Base-by-base conservation (phyloP, 352 stramenopile genomes). In the Thalassiosira exigua region DNA sequence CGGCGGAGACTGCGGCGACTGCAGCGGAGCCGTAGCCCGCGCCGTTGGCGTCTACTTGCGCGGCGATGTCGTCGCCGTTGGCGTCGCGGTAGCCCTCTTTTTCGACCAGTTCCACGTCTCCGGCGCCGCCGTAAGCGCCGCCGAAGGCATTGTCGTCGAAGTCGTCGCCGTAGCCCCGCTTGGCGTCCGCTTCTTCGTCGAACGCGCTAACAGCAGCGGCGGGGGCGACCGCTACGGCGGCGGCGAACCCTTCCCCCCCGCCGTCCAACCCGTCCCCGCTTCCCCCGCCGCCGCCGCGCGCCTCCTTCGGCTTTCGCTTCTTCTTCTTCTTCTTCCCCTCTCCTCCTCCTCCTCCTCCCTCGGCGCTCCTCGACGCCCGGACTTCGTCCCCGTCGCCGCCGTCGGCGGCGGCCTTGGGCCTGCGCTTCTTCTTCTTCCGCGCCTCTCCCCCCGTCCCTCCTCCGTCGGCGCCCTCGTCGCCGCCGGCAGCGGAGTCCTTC, bases 51-150 rank as follows among this genome's bases (percentile, higher is more conserved):
- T 12, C 33, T 2, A 21, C 52, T 0, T 27, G 24, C 3, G 36
- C 12, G 4, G 24, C 65, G 26, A 53, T n/a, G 27, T 53, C 29
- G 51, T 22, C 36, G 22, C 2, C 36, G 30, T 54, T 11, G 27
- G 24, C 33, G 11, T 72, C 60, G 21, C n/a, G 36, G 7, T 14
- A 80, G 26, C 75, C 75, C 33, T 84, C 69, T 14, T 69, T 80
- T 11, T 73, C 54, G 21, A 65, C 41, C 46, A 78, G 77, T 60
- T 80, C 75, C 29, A 83, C 33, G 50, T 64, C 64, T 22, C 69
- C 65, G 30, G 17, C 11, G n/a, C 54, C 60, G 42, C 68, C 11
- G n/a, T n/a, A n/a, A n/a, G n/a, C 0, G 27, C 32, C 41, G 1
- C 53, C 29, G n/a, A 74, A 21, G 46, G 57, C 26, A 17, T 73